Base-by-base conservation (phyloP, 345 rosid genomes). In the Lagerstroemia speciosa region DNA sequence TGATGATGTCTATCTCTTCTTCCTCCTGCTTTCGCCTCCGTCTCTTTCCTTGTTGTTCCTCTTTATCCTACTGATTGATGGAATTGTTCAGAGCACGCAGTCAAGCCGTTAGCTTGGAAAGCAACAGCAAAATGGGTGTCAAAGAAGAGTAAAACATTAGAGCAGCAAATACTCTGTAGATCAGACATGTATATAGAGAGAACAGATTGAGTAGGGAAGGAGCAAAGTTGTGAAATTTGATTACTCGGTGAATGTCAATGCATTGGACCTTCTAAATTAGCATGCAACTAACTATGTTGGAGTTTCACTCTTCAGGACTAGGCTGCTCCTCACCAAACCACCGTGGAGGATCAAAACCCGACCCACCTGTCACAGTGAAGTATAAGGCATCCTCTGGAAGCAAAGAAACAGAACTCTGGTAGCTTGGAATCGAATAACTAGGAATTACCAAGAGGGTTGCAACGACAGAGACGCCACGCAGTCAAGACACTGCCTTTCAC, bases 341-440 rank as follows among this genome's bases (percentile, higher is more conserved):
- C 71, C 97, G 77, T 0, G 96, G 96, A 85, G 96, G 93, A 83
- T 90, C 96, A 61, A 81, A 93, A 33, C 97, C 94, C 73, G 91
- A 85, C 5, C 98, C 93, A 75, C 90, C 92, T 88, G 67, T 27
- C 69, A 41, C 38, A 12, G 32, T 37, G 67, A 19, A 57, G 24
- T 16, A 62, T 43, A 36, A 36, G 60, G 22, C 61, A 11, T 62
- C 41, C 22, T 43, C 6, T 53, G 17, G 12, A 53, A 66, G 48
- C 22, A 14, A 32, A 9, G 30, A 12, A 36, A 9, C 4, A 19
- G 22, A 22, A 26, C 22, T 26, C 12, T 14, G 14, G 2, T 16
- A 33, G 14, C 19, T 38, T 10, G 38, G 64, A 64, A 40, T 16
- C 16, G 58, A 61, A 14, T 53, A 33, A 33, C 22, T 41, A 40